Evolutionary conservation across 106 monocot genomes (phyloP).

Genomic region (Platanthera zijinensis): DNA sequence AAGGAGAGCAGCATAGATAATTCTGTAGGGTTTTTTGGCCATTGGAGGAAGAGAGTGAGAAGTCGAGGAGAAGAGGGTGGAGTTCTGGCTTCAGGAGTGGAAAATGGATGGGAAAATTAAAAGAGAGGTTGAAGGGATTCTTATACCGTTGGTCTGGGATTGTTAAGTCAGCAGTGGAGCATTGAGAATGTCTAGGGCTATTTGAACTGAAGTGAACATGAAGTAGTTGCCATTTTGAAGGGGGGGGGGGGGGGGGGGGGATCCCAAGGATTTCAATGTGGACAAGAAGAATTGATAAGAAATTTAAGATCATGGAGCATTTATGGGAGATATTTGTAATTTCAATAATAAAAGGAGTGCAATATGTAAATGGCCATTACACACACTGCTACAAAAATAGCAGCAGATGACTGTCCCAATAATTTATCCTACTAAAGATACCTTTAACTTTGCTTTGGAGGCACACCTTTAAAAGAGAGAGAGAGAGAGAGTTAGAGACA

Average conservation of each 20-base stretch:
- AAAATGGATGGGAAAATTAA: neutral
- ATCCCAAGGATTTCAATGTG: conserved; percentile 9
- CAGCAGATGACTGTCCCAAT: too few species aligned
- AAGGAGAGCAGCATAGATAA: conserved; percentile 6
- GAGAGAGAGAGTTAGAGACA: neutral
- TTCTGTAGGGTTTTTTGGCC: conserved; percentile 13
- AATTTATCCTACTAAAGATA: neutral
- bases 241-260: conserved; percentile 1
- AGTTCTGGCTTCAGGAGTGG: neutral
- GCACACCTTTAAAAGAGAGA: conserved; percentile 4
- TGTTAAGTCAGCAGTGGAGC: conserved; percentile 1
- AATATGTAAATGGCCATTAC: neutral
- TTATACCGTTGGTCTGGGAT: neutral
- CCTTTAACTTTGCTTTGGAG: conserved; percentile 5
- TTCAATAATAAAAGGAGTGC: too few species aligned
- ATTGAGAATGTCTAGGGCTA: neutral
- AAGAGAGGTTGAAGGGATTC: neutral
- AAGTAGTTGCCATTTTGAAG: conserved; percentile 4
- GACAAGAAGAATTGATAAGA: neutral
- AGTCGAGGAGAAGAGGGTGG: neutral
- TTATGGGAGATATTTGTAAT: too few species aligned
- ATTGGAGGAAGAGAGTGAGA: conserved; percentile 2
- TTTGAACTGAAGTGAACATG: conserved; percentile 6
- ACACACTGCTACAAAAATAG: too few species aligned
- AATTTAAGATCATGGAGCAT: neutral